phyloP scores from a whole-genome alignment of 2,329 filamentous ascomycete genomes.

The Paraphoma chrysanthemicola region DNA sequence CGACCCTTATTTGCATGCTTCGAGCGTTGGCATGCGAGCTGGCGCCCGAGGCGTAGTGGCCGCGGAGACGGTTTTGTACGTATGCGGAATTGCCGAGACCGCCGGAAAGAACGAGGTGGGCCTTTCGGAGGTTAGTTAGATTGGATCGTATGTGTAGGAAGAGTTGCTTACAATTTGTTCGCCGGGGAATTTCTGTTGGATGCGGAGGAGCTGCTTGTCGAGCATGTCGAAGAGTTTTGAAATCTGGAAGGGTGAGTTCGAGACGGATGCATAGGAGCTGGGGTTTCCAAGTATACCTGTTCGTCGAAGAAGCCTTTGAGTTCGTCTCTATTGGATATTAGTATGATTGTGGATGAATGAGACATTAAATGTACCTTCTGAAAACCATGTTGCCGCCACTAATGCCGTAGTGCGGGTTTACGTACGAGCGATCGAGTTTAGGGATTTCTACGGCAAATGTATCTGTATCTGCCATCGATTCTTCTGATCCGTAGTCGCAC shows the following conservation, averaged over 20 bases:
- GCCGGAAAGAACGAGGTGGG: constrained; percentile 51
- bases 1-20: constrained; percentile 37
- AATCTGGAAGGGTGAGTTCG: too few relatives aligned
- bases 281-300: constrained; percentile 10
- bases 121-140: constrained; percentile 6
- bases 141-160: constrained; percentile 12
- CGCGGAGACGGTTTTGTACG: constrained; percentile 43
- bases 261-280: too few relatives aligned
- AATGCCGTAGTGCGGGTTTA: constrained; percentile 19
- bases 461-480: constrained; percentile 32
- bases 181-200: constrained; percentile 31
- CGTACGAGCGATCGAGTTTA: constrained; percentile 25
- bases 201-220: constrained; percentile 36
- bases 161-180: constrained; percentile 34
- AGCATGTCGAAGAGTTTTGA: constrained; percentile 38
- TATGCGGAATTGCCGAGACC: constrained; percentile 53
- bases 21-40: constrained; percentile 22
- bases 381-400: constrained; percentile 28
- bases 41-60: constrained; percentile 36
- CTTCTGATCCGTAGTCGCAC: constrained; percentile 40
- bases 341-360: neutral
- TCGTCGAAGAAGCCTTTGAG: constrained; percentile 26
- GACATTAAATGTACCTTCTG: constrained; percentile 13
- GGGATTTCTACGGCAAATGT: constrained; percentile 41
- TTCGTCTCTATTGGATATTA: constrained; percentile 18